Percentiles rank a stretch among this genome's conserved stretches.
These are phyloP conservation scores for Deinandra increscens DNA, from an alignment of 129 eudicot genomes.

Conservation along the genomic window DNA sequence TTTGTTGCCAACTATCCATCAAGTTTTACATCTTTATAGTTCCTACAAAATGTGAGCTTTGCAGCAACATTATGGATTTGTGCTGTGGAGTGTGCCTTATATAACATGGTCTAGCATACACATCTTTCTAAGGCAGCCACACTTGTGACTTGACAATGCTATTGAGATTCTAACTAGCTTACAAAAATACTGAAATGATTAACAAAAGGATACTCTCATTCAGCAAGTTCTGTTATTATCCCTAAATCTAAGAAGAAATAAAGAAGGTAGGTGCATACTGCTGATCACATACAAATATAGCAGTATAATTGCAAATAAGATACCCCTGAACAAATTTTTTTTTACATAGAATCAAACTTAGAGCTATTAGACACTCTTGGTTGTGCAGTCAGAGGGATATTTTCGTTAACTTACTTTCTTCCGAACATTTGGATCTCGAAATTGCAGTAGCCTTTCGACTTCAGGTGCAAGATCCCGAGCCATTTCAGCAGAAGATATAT, in stretches of 20 bases:
- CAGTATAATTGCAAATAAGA: background rate
- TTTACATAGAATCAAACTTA: background rate
- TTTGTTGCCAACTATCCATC: too few species aligned
- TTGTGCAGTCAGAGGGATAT: slow-evolving; percentile 1
- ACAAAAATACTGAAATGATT: background rate
- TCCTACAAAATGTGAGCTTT: background rate
- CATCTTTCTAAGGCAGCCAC: background rate
- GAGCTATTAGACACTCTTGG: slow-evolving; percentile 1
- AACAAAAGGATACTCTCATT: background rate
- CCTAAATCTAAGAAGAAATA: too few species aligned
- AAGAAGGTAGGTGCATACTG: too few species aligned
- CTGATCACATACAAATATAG: background rate
- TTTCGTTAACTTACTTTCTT: slow-evolving; percentile 70
- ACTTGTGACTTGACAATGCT: too few species aligned
- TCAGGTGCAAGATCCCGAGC: slow-evolving; percentile 99
- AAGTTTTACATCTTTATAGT: background rate
- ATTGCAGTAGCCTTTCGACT: slow-evolving; percentile 90
- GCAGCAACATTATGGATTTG: background rate
- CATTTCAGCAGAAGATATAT: slow-evolving; percentile 97
- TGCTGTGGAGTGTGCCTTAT: background rate
- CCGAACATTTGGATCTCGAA: slow-evolving; percentile 96
- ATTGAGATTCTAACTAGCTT: background rate
- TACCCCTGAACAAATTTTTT: background rate
- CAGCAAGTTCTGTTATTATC: too few species aligned
- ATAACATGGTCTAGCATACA: background rate